A percentile compares a stretch with the other conserved stretches of the same genome.
phyloP scores from a whole-genome alignment of 306 rosid genomes.

The Betula pendula region DNA sequence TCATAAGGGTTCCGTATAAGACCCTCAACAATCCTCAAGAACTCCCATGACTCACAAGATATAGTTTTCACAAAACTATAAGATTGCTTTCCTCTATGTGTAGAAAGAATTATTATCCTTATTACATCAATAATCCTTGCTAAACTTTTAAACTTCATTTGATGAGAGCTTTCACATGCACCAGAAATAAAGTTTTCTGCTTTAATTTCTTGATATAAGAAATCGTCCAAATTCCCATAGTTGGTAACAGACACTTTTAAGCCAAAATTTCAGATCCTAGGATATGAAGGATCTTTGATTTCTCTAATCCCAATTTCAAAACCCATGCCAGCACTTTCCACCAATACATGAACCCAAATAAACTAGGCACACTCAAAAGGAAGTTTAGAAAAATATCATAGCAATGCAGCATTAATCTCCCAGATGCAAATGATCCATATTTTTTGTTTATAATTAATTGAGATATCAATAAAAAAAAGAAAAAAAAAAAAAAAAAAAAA shows the following conservation, averaged over 20 bases:
- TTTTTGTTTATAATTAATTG: too few relatives aligned
- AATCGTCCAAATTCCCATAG: neutral
- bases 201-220: neutral
- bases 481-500: too few relatives aligned
- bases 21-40: neutral
- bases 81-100: neutral
- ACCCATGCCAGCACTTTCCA: neutral
- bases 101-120: neutral
- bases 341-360: neutral
- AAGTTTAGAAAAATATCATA: neutral
- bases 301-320: neutral
- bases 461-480: too few relatives aligned
- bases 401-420: neutral
- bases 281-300: neutral
- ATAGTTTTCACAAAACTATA: neutral
- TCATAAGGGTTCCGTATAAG: neutral
- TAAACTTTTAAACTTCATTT: neutral
- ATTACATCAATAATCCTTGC: neutral
- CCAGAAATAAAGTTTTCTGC: neutral
- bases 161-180: neutral
- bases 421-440: neutral
- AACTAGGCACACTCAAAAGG: neutral
- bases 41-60: neutral
- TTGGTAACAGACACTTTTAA: neutral
- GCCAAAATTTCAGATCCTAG: neutral